Evolutionary conservation across 179 eudicot species (phyloP), one percentile per base, ranked within the genome.

Genomic region (Nepenthes alata): DNA sequence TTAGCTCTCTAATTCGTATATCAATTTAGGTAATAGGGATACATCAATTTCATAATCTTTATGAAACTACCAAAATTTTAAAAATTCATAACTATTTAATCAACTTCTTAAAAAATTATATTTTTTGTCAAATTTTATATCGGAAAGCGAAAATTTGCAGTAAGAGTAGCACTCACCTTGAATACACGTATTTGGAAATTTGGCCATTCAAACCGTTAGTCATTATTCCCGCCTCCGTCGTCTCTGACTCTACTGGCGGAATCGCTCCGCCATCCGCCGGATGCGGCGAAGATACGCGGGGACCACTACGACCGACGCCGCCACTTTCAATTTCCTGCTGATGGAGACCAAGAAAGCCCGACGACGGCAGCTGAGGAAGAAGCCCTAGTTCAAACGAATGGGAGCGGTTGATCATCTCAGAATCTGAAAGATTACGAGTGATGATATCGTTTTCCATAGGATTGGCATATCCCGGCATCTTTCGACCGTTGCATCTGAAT

Each of bases 401-500:
- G 25, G 50, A 45, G 35, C 55, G 35, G 11, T 11, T 44, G 51
- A 59, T 7, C 1, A 16, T 59, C 4, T 59, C 49, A 41, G 50
- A 7, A 7, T 41, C 6, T 52, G 7, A 6, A 12, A 12, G 55
- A 52, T 52, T 52, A n/a, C 7, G 6, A 52, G 7, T n/a, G 16
- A 52, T 12, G 14, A 52, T 13, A 6, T 45, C 63, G n/a, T 12
- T 12, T 34, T 1, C 63, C 41, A 54, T 8, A 1, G 38, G 41
- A 15, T 52, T 15, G 9, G 47, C 8, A 49, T 3, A 55, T 5
- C 58, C 69, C 44, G 61, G 61, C 47, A 50, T 34, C 11, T 53
- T 25, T 11, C 66, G 60, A 51, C 64, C 74, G 61, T 59, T 62
- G 71, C 55, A 65, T 55, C 85, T 66, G 59, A 78, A 70, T 2